Conservation (phyloP, 148 eudicot species). For the Diospyros lotus region DNA sequence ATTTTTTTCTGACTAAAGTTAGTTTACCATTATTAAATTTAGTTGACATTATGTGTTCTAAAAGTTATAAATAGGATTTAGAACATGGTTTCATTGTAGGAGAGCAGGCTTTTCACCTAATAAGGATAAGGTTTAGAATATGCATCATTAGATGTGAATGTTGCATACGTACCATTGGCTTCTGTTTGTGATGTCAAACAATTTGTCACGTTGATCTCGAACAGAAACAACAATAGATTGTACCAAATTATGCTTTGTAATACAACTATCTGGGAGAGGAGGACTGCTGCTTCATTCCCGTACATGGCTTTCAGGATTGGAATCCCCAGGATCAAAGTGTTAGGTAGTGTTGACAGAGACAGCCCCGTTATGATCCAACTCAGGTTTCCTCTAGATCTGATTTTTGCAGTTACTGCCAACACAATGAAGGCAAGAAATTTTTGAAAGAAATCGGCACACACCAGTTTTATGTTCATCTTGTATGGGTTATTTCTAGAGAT, state of each 20-base stretch:
- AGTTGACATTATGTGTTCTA: too few relatives aligned
- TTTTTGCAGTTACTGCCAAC: slow-evolving; percentile 21
- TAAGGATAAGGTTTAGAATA: background rate
- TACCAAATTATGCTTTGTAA: slow-evolving; percentile 52
- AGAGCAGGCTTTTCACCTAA: background rate
- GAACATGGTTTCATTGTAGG: background rate
- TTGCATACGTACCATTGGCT: slow-evolving; percentile 27
- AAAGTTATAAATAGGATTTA: background rate
- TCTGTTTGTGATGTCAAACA: slow-evolving; percentile 17
- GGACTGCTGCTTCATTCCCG: slow-evolving; percentile 29
- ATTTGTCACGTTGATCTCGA: slow-evolving; percentile 32
- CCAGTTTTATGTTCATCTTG: slow-evolving; percentile 39
- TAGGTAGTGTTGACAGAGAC: slow-evolving; percentile 47
- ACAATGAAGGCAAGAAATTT: slow-evolving; percentile 32
- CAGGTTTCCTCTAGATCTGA: slow-evolving; percentile 31
- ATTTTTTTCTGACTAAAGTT: background rate
- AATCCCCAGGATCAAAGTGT: slow-evolving; percentile 48
- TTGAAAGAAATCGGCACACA: slow-evolving; percentile 41
- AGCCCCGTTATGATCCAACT: slow-evolving; percentile 49
- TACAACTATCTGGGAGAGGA: slow-evolving; percentile 42
- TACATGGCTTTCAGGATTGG: slow-evolving; percentile 50
- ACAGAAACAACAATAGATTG: slow-evolving; percentile 40
- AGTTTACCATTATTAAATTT: background rate
- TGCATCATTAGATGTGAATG: slow-evolving; percentile 6
- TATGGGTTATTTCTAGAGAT: slow-evolving; percentile 44